phyloP scores from a whole-genome alignment of 345 rosid genomes.

The Populus davidiana region DNA sequence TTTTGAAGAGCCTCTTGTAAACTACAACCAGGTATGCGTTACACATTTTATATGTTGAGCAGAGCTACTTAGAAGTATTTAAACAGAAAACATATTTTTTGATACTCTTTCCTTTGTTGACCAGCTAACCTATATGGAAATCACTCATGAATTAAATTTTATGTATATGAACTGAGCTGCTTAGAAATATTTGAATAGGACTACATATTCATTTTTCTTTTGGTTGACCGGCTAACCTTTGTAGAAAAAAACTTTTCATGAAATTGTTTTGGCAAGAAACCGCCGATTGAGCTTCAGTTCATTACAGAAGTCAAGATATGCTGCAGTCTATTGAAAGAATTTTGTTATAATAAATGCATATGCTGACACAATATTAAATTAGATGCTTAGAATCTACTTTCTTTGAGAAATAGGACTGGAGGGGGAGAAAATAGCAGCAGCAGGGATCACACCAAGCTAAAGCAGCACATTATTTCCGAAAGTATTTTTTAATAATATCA shows the following conservation, averaged over 20 bases:
- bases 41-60: neutral
- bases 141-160: neutral
- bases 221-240: no score
- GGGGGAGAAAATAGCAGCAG: neutral
- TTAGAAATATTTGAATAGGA: no score
- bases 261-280: neutral
- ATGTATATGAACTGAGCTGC: neutral
- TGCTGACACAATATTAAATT: neutral
- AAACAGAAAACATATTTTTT: neutral
- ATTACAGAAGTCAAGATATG: neutral
- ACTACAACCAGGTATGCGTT: conserved; percentile 76
- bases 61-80: neutral
- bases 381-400: neutral
- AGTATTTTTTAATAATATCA: neutral
- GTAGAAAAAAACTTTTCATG: neutral
- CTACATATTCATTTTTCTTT: no score
- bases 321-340: neutral
- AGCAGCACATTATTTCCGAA: neutral
- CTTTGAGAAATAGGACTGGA: neutral
- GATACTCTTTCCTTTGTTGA: neutral
- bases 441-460: neutral
- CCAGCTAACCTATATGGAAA: neutral
- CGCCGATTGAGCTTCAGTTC: neutral
- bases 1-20: conserved; percentile 90
- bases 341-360: neutral